phyloP scores from a whole-genome alignment of 2,329 filamentous ascomycete species.

The Scytalidium sp. region DNA sequence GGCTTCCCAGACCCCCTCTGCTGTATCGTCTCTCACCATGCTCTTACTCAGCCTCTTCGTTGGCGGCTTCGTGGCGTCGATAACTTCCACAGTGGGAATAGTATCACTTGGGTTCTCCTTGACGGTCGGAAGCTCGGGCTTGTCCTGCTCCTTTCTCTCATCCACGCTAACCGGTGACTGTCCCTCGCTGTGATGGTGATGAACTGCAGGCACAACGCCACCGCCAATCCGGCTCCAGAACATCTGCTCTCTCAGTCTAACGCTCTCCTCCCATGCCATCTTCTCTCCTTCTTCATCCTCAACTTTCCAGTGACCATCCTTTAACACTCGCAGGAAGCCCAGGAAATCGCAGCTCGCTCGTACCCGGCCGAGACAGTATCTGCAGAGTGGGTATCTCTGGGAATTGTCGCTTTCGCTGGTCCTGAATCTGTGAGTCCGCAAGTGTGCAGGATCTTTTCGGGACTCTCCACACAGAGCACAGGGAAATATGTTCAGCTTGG shows the following conservation, averaged over 20 bases:
- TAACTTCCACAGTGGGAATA: neutral
- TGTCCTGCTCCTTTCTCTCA: conserved; percentile 23
- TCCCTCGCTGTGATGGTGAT: conserved; percentile 14
- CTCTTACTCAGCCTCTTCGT: conserved; percentile 3
- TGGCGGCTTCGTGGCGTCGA: neutral
- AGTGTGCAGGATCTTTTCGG: conserved; percentile 66
- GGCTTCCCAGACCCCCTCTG: conserved; percentile 9
- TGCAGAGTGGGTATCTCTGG: conserved; percentile 85
- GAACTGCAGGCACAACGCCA: conserved; percentile 68
- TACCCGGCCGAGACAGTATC: conserved; percentile 79
- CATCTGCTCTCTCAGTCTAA: conserved; percentile 87
- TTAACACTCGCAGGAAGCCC: conserved; percentile 85
- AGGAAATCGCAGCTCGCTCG: conserved; percentile 90
- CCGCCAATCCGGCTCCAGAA: conserved; percentile 95
- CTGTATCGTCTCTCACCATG: conserved; percentile 4
- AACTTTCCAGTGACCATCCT: conserved; percentile 87
- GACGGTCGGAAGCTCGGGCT: conserved; percentile 22
- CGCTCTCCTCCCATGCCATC: conserved; percentile 91
- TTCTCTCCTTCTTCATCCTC: conserved; percentile 82
- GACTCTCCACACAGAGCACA: conserved; percentile 89
- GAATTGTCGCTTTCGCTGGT: conserved; percentile 84
- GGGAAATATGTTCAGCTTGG: conserved; percentile 35
- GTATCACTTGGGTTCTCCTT: conserved; percentile 13
- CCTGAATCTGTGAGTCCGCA: conserved; percentile 83
- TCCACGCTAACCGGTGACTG: conserved; percentile 21